phyloP scores from a whole-genome alignment of 148 eudicot species.

The Dysphania ambrosioides region DNA sequence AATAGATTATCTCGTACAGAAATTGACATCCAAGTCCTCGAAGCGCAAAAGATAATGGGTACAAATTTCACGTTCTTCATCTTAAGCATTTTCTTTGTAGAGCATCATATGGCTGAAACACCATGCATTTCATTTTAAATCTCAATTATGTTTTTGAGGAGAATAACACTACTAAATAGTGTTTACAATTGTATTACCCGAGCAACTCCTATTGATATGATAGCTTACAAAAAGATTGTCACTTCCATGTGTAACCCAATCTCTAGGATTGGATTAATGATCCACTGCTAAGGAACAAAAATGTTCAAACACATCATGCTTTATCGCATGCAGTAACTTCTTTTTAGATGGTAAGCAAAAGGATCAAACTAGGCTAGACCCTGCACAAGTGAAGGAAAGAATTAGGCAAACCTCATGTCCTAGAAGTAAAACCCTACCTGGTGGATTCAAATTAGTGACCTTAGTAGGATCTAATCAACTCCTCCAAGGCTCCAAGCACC shows the following conservation, averaged over 20 bases:
- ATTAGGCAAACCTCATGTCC: too few species aligned
- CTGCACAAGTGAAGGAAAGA: too few species aligned
- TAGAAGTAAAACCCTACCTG: too few species aligned
- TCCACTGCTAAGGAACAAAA: too few species aligned
- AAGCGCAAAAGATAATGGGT: constrained; percentile 37
- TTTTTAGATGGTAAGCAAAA: too few species aligned
- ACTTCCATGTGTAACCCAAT: too few species aligned
- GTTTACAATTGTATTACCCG: not conserved
- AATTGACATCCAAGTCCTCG: constrained; percentile 28
- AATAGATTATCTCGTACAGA: constrained; percentile 37
- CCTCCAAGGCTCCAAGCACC: too few species aligned
- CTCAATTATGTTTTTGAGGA: not conserved
- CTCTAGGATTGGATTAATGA: too few species aligned
- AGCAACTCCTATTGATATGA: not conserved
- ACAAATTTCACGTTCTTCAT: not conserved
- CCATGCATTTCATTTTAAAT: not conserved
- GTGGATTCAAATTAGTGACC: too few species aligned
- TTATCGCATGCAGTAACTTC: not conserved
- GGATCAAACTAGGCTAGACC: too few species aligned
- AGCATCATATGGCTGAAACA: not conserved
- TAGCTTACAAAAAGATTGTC: not conserved
- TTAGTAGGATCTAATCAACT: too few species aligned
- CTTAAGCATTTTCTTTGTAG: not conserved
- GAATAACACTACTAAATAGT: not conserved
- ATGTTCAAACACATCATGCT: not conserved